A percentile compares a stretch with the other conserved stretches of the same genome.
phyloP scores from a whole-genome alignment of 1,284 basidiomycete genomes.

The Phlebopus sp. region DNA sequence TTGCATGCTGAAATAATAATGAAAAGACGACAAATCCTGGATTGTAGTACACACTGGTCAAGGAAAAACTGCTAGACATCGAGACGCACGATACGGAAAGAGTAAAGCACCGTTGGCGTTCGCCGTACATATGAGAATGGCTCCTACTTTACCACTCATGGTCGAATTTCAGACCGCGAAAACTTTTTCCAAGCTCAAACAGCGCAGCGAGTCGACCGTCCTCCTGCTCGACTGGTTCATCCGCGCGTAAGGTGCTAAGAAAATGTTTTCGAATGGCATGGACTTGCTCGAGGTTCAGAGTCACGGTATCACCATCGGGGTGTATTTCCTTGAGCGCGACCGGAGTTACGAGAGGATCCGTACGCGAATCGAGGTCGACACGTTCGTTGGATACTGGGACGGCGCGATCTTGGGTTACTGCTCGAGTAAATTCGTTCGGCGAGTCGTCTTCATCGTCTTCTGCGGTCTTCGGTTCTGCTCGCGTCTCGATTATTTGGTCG shows the following conservation, averaged over 20 bases:
- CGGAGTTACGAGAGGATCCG: background rate
- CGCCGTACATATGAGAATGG: background rate
- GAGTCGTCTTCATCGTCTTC: background rate
- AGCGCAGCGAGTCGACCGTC: conserved; percentile 12
- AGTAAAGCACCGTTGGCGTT: no score
- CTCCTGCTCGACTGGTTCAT: conserved; percentile 4
- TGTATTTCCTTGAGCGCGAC: background rate
- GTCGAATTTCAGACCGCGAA: conserved; percentile 20
- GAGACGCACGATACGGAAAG: background rate
- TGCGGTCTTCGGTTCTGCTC: background rate
- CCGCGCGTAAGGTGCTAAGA: conserved; percentile 1
- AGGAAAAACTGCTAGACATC: background rate
- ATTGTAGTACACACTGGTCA: no score
- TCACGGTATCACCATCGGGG: conserved; percentile 10
- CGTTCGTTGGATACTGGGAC: background rate
- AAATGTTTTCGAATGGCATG: conserved; percentile 15
- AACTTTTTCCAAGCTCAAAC: conserved; percentile 24
- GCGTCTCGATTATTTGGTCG: background rate
- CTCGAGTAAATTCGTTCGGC: background rate
- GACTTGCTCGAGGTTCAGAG: conserved; percentile 21
- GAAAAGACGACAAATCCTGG: no score
- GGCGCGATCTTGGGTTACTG: background rate
- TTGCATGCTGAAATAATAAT: no score
- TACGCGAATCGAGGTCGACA: background rate
- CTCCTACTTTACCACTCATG: conserved; percentile 24